Evolutionary conservation across 306 rosid species (phyloP).

Genomic region (Casuarina equisetifolia): DNA sequence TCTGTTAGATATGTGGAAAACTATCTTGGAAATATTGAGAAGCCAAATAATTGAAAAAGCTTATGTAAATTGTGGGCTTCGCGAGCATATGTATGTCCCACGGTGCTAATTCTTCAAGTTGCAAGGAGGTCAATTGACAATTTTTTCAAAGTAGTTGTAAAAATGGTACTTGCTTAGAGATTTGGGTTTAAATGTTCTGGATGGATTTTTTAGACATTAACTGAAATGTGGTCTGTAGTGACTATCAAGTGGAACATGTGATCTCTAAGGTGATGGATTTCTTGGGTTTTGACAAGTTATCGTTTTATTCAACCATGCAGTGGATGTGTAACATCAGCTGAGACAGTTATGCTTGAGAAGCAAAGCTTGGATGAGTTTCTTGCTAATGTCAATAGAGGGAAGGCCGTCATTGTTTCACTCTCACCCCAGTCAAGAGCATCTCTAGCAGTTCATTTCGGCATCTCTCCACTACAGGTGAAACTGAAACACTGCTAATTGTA

Average conservation of each 20-base stretch:
- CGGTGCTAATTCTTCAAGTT: neutral
- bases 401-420: conserved; percentile 68
- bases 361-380: conserved; percentile 96
- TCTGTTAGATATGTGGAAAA: neutral
- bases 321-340: conserved; percentile 95
- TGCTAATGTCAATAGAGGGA: conserved; percentile 59
- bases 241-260: neutral
- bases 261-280: neutral
- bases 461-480: conserved; percentile 76
- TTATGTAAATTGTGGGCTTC: neutral
- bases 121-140: neutral
- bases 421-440: conserved; percentile 98
- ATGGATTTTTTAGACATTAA: neutral
- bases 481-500: neutral
- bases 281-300: neutral
- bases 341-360: conserved; percentile 93
- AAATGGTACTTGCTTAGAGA: neutral
- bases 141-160: neutral
- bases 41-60: neutral
- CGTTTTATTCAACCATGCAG: conserved; percentile 47
- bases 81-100: neutral
- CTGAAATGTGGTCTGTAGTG: neutral
- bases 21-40: neutral
- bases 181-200: neutral
- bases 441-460: conserved; percentile 80